Evolutionary conservation across 2,329 filamentous ascomycete genomes (phyloP), one percentile per base, ranked within the genome.

Genomic region (Corinectria fuckeliana): DNA sequence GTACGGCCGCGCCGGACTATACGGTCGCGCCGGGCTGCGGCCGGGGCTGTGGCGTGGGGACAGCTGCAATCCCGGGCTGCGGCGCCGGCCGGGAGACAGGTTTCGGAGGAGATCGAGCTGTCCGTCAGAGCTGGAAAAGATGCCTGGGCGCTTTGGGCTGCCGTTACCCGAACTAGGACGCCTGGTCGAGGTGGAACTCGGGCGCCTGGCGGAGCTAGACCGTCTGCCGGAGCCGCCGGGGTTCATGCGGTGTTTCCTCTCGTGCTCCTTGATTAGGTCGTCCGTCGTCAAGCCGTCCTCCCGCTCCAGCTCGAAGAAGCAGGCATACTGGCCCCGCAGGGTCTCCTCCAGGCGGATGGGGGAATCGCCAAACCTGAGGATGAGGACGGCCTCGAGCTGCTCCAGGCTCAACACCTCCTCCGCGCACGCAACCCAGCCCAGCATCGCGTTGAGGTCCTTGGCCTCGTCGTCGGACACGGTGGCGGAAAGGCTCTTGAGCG

Each of bases 401-500:
- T 77, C 79, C 3, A 83, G 69, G 0, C 74, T 78, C 38, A 82
- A 57, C 0, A 78, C 76, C 52, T 78, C 73, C 50, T 79, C 73
- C 1, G 80, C 78, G 30, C 79, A 82, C 1, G 78, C 74, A 1
- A 78, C 74, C 81, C 81, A 83, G 9, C 73, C 71, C 4, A 83
- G 66, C 60, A 82, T 75, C 65, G 81, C 79, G 36, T 81, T 81
- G n/a, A 82, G 63, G 41, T 81, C 78, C 2, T 72, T 71, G 0
- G 74, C 73, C 6, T 80, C 77, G 7, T 78, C 68, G 8, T 72
- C 68, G 0, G 75, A 77, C 18, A 81, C 72, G 0, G 75, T 76
- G 1, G 70, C 65, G 0, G 79, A 75, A 10, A 82, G 75, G 39
- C 77, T 77, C 11, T 73, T 71, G 0, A 82, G 69, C 2, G 80